Evolutionary conservation across 495 filamentous ascomycete genomes (phyloP), one percentile per base, ranked within the genome.

Genomic region (Cairneyella variabilis): DNA sequence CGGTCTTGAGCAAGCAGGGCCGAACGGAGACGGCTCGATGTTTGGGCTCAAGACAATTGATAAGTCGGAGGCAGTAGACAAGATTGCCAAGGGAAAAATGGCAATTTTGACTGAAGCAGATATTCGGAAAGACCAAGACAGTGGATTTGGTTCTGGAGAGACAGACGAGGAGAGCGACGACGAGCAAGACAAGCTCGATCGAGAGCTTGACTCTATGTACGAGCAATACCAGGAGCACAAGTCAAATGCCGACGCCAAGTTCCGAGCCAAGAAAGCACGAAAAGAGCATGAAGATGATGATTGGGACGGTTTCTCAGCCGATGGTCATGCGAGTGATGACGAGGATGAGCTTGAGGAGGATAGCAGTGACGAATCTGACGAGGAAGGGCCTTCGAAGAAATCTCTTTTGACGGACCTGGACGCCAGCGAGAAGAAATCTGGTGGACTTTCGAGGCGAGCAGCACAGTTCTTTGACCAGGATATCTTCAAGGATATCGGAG

Each of bases 381-480:
- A 78, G 1, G 73, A 79, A 23, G 58, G 17, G 55, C 20, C 58
- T 43, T 51, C 61, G 20, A 63, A 55, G 16, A 65, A 71, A 37
- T 64, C 69, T 26, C 72, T 83, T 37, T 60, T 79, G 43, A 80
- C 66, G 9, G 75, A 81, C 49, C 66, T 88, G 27, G 73, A 82
- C 42, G 67, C 67, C 23, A 62, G 65, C 16, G 64, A 73, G 23
- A 68, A 58, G 26, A 74, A 71, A 43, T 61, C 67, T 22, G 71
- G 71, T 9, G 80, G 78, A 4, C 74, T 98, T 8, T 91, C 90
- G 8, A 91, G 88, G 65, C 81, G 87, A 51, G 93, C 93, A 16
- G 76, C 83, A 6, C 72, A 86, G 45, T 99, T 99, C 71, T 99
- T 99, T 63, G 86, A 87, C 55, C 95, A 97, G 62, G 95, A 95